Evolutionary conservation across 192 early-diverging fungal species (phyloP).

Genomic region (Coemansia sp.): DNA sequence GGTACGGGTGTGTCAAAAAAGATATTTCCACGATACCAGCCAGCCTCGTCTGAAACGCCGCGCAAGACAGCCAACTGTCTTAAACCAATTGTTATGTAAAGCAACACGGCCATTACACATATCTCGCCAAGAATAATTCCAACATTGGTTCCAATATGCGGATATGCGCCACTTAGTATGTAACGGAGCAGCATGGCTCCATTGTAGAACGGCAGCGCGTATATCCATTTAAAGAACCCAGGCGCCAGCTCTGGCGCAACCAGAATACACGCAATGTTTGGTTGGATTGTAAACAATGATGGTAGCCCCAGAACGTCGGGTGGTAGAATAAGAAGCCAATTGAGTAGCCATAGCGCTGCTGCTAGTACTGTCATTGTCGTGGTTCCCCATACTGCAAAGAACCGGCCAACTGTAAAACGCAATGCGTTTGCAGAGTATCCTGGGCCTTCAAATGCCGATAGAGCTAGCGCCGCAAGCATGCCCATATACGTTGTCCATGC

Average conservation of each 20-base stretch:
- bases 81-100: constrained; percentile 30
- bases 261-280: constrained; percentile 44
- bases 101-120: constrained; percentile 16
- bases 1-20: constrained; percentile 25
- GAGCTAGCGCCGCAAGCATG: constrained; percentile 21
- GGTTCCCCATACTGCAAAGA: constrained; percentile 35
- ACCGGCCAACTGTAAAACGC: constrained; percentile 20
- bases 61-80: constrained; percentile 18
- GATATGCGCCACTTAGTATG: constrained; percentile 47
- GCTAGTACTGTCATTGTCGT: not conserved
- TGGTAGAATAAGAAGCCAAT: constrained; percentile 24
- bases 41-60: constrained; percentile 19
- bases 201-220: constrained; percentile 55
- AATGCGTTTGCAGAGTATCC: constrained; percentile 5
- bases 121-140: constrained; percentile 52
- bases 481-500: constrained; percentile 11
- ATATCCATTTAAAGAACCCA: constrained; percentile 38
- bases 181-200: constrained; percentile 39
- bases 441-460: constrained; percentile 24
- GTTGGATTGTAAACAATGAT: constrained; percentile 16
- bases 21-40: constrained; percentile 26
- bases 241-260: constrained; percentile 43
- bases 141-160: constrained; percentile 33
- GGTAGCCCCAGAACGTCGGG: constrained; percentile 21
- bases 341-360: constrained; percentile 23